phyloP scores from a whole-genome alignment of 2,329 filamentous ascomycete genomes.

The Harringtonia lauricola region DNA sequence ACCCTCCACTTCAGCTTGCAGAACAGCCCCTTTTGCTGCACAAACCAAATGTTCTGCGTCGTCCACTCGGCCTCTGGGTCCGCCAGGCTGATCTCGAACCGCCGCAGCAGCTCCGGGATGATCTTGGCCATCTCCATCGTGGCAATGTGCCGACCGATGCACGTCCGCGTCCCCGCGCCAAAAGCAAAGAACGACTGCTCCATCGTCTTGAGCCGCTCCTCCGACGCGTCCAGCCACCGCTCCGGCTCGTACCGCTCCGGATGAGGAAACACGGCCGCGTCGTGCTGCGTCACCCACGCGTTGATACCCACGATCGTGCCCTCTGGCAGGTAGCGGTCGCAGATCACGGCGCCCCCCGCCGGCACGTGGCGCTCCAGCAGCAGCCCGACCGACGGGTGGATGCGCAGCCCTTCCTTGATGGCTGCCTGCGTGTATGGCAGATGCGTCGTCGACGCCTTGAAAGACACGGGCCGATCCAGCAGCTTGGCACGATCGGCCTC shows the following conservation, averaged over 20 bases:
- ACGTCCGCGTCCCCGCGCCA: slow-evolving; percentile 3
- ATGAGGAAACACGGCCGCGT: background rate
- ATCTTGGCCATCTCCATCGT: slow-evolving; percentile 4
- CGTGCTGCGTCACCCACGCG: background rate
- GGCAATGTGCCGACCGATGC: slow-evolving; percentile 1
- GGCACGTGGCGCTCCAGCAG: slow-evolving; percentile 10
- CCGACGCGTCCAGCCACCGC: background rate
- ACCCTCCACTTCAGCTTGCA: no score
- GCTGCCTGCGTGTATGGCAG: slow-evolving; percentile 14
- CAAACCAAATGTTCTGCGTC: no score
- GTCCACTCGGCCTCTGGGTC: no score
- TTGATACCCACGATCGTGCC: slow-evolving; percentile 6
- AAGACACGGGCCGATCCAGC: slow-evolving; percentile 1
- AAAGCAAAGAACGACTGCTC: slow-evolving; percentile 3
- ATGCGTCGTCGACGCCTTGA: slow-evolving; percentile 6
- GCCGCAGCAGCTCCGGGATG: background rate
- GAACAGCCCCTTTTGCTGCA: no score
- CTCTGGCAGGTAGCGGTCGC: slow-evolving; percentile 9
- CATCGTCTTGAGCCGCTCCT: background rate
- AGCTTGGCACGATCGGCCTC: slow-evolving; percentile 2
- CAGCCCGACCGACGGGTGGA: slow-evolving; percentile 10
- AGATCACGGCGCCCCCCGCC: slow-evolving; percentile 7
- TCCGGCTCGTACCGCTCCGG: no score
- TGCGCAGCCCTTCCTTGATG: slow-evolving; percentile 13
- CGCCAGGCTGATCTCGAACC: slow-evolving; percentile 3